Conservation (phyloP, 108 stramenopile genomes). For the Bacterosira constricta region DNA sequence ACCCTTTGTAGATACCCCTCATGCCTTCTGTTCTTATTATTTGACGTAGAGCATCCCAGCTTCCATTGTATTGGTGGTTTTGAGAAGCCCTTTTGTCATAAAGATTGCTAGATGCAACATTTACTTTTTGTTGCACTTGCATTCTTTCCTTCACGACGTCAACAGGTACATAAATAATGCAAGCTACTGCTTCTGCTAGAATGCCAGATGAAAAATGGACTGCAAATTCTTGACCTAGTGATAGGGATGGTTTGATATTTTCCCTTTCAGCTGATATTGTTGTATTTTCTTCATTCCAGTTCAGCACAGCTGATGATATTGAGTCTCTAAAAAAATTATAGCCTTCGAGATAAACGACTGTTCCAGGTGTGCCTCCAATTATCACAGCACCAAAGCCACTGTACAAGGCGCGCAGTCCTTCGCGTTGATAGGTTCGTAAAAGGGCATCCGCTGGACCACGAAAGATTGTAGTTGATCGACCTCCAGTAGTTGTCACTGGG, state of each 20-base stretch:
- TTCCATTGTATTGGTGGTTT: constrained; percentile 66
- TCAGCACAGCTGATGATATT: constrained; percentile 22
- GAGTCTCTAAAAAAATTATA: constrained; percentile 87
- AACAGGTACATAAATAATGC: constrained; percentile 96
- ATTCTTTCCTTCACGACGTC: constrained; percentile 98
- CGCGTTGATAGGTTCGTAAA: constrained; percentile 57
- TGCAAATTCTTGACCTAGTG: constrained; percentile 44
- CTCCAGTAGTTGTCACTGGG: constrained; percentile 1
- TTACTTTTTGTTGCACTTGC: constrained; percentile 82
- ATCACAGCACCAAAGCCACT: constrained; percentile 92
- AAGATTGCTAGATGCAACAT: not conserved
- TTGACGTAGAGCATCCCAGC: constrained; percentile 77
- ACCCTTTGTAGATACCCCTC: constrained; percentile 91
- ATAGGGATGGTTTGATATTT: not conserved
- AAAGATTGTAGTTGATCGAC: constrained; percentile 24
- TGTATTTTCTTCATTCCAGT: not conserved
- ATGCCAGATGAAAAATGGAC: constrained; percentile 81
- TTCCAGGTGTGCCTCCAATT: constrained; percentile 93
- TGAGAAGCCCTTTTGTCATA: not conserved
- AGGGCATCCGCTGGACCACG: constrained; percentile 74
- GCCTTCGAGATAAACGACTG: constrained; percentile 88
- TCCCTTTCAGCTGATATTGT: constrained; percentile 16
- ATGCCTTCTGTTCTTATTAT: constrained; percentile 84
- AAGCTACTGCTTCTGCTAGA: constrained; percentile 90
- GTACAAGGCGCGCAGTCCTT: constrained; percentile 93